Conservation (phyloP, 768 basidiomycete genomes). For the Favolaschia claudopus region DNA sequence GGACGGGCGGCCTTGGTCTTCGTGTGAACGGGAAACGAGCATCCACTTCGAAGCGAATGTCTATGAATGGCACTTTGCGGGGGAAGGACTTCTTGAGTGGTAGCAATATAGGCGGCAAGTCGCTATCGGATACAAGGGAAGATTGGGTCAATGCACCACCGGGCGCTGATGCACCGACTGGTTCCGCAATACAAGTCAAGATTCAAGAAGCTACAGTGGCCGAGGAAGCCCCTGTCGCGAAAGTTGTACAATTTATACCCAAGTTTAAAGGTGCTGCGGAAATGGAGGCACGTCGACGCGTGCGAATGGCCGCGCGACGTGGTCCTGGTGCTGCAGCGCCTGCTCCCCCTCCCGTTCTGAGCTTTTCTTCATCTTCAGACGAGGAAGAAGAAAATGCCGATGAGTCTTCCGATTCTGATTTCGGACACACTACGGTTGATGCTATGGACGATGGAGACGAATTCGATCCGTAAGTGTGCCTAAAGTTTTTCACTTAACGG, state of each 20-base stretch:
- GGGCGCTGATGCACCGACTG: constrained; percentile 22
- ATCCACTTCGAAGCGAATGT: constrained; percentile 60
- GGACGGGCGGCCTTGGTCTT: constrained; percentile 77
- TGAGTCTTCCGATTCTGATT: constrained; percentile 59
- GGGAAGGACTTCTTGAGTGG: constrained; percentile 43
- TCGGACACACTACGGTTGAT: constrained; percentile 54
- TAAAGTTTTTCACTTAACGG: not conserved
- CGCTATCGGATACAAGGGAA: constrained; percentile 34
- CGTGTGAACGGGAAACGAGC: constrained; percentile 72
- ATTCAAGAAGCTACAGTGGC: constrained; percentile 49
- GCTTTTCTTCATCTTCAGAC: constrained; percentile 65
- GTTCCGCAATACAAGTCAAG: constrained; percentile 46
- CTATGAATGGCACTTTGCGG: constrained; percentile 40
- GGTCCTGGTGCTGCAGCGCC: constrained; percentile 46
- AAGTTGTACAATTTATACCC: constrained; percentile 70
- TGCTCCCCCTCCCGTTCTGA: constrained; percentile 46
- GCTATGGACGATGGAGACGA: constrained; percentile 73
- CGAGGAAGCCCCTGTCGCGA: constrained; percentile 55
- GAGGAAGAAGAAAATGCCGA: constrained; percentile 56
- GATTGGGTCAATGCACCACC: constrained; percentile 39
- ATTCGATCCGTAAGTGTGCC: constrained; percentile 75
- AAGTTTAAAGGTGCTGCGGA: constrained; percentile 86
- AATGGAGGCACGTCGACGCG: constrained; percentile 77
- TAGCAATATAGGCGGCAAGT: constrained; percentile 39
- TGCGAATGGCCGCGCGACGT: constrained; percentile 71